Conservation (phyloP, 441 rosid genomes). For the Brassica balearica region DNA sequence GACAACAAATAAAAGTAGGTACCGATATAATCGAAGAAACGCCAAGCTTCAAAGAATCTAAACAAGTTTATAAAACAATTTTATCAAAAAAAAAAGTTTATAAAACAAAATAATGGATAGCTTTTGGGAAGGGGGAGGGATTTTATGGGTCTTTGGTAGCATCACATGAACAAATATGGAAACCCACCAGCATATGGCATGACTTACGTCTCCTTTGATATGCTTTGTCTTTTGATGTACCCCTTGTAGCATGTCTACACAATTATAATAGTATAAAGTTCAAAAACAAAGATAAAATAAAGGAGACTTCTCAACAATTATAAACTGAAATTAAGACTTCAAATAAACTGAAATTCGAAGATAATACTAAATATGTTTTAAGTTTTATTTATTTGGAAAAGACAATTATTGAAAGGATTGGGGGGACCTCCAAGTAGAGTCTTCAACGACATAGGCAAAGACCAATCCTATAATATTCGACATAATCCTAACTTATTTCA, state of each 20-base stretch:
- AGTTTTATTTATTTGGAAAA: background rate
- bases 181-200: slow-evolving; percentile 47
- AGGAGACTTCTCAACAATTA: background rate
- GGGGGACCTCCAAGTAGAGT: slow-evolving; percentile 20
- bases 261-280: slow-evolving; percentile 5
- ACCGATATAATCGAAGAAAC: slow-evolving; percentile 9
- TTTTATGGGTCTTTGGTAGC: slow-evolving; percentile 47
- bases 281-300: background rate
- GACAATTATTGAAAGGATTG: slow-evolving; percentile 9
- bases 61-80: background rate
- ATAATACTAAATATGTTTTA: background rate
- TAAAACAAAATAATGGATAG: slow-evolving; percentile 1
- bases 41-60: slow-evolving; percentile 33
- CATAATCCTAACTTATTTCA: slow-evolving; percentile 15
- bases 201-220: slow-evolving; percentile 33
- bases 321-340: background rate
- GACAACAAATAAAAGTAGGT: slow-evolving; percentile 43
- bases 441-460: slow-evolving; percentile 13
- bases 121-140: slow-evolving; percentile 5
- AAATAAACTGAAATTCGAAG: background rate
- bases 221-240: slow-evolving; percentile 38
- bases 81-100: background rate
- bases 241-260: slow-evolving; percentile 20
- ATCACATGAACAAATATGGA: slow-evolving; percentile 49
- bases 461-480: slow-evolving; percentile 12